phyloP scores from a whole-genome alignment of 2,329 filamentous ascomycete species.

The Alternaria conjuncta region DNA sequence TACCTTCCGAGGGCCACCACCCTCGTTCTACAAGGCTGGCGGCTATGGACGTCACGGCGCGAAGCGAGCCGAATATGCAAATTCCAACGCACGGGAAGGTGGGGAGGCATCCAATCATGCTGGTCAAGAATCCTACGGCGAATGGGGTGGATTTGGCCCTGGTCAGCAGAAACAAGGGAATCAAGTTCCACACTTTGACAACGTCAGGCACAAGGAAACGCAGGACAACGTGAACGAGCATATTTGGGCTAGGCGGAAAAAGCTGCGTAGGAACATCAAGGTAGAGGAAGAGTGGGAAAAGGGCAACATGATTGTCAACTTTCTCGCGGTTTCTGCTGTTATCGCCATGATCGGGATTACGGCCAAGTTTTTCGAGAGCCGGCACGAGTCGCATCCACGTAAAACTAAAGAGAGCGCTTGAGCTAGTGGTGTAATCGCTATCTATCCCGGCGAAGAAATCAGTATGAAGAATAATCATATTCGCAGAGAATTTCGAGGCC shows the following conservation, averaged over 20 bases:
- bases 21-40: conserved; percentile 83
- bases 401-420: conserved; percentile 8
- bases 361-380: conserved; percentile 27
- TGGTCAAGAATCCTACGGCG: conserved; percentile 39
- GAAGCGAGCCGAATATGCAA: conserved; percentile 60
- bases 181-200: conserved; percentile 78
- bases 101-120: conserved; percentile 24
- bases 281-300: conserved; percentile 31
- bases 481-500: background rate
- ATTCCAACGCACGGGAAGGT: conserved; percentile 29
- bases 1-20: conserved; percentile 83
- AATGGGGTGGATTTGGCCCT: conserved; percentile 63
- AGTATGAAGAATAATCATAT: background rate
- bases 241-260: conserved; percentile 52
- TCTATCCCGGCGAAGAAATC: background rate
- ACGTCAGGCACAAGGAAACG: conserved; percentile 72
- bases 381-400: background rate
- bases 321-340: conserved; percentile 35
- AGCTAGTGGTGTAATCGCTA: background rate
- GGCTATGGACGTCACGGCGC: conserved; percentile 73
- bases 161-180: conserved; percentile 60
- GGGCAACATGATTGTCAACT: conserved; percentile 38
- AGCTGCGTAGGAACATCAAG: conserved; percentile 14
- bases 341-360: conserved; percentile 33
- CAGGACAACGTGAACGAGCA: conserved; percentile 69